Base-by-base conservation (phyloP, 2,329 filamentous ascomycete species). In the Dactylellina haptotyla region DNA sequence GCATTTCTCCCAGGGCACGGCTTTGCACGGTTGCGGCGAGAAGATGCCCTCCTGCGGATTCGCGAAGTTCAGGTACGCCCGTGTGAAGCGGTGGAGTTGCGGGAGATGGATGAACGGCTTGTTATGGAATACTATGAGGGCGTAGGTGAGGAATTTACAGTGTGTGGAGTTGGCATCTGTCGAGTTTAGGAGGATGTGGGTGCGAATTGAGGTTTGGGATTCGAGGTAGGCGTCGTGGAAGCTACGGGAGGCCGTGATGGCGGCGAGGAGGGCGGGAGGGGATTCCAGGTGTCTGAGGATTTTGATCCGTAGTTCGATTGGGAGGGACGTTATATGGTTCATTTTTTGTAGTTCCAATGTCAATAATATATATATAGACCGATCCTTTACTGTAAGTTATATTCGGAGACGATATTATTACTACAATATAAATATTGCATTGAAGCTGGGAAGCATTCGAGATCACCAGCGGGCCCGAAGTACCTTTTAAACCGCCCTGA, bases 301-400 rank as follows among this genome's bases (percentile, higher is more conserved):
- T 20, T 62, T 62, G 50, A 71, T 71, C 3, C 48, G 66, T 10
- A 71, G 58, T 46, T 71, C 66, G 48, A 71, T 63, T 25, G 66
- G 66, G 37, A 69, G 64, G 14, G 46, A 46, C 5, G 56, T 26
- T 12, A 69, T 61, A 34, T 14, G 6, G 4, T 37, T 25, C 18
- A 25, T 10, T 18, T 16, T 34, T 8, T n/a, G 14, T 9, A 16
- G n/a, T 16, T 39, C 12, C n/a, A 18, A 23, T 9, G 39, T 48
- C 9, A 28, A 26, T 50, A 28, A n/a, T 50, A 14, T 28, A 28
- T 50, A 6, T 6, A 34, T 14, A 34, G 32, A 6, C 6, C 6
- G 32, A 14, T 34, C 14, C 32, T n/a, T n/a, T n/a, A n/a, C n/a
- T n/a, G n/a, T n/a, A n/a, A n/a, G n/a, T n/a, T n/a, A n/a, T n/a